phyloP scores from a whole-genome alignment of 1,284 basidiomycete species.

The Hypsizygus ulmarius region DNA sequence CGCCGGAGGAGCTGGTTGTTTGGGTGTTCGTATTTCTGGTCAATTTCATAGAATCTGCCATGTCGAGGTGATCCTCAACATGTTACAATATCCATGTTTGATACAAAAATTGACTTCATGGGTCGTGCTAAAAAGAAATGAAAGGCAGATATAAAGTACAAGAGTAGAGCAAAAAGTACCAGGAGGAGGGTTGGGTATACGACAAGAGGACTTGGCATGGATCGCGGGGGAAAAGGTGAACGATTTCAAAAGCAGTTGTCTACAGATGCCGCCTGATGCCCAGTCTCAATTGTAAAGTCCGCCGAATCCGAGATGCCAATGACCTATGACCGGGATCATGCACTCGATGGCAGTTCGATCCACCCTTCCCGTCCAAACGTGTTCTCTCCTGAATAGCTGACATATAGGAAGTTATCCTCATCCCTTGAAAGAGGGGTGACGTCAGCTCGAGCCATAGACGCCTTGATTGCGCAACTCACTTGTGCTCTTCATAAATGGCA shows the following conservation, averaged over 20 bases:
- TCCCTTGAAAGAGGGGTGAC: constrained; percentile 54
- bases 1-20: too few species aligned
- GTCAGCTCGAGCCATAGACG: constrained; percentile 17
- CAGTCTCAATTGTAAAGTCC: constrained; percentile 29
- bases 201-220: constrained; percentile 17
- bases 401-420: constrained; percentile 95
- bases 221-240: constrained; percentile 15
- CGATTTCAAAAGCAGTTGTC: constrained; percentile 17
- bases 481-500: constrained; percentile 99
- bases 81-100: constrained; percentile 18
- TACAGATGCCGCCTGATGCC: constrained; percentile 17
- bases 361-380: constrained; percentile 73
- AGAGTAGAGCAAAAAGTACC: constrained; percentile 20
- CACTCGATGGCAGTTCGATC: constrained; percentile 47
- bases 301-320: constrained; percentile 20
- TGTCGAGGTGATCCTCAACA: constrained; percentile 1
- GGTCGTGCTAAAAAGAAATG: constrained; percentile 22
- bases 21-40: too few species aligned
- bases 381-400: constrained; percentile 97
- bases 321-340: constrained; percentile 29
- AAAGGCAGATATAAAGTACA: constrained; percentile 31
- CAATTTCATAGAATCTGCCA: neutral
- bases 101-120: constrained; percentile 23
- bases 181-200: constrained; percentile 27
- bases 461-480: constrained; percentile 56